Conservation (phyloP, 202 grass and related monocot species). For the Schoenoplectus triqueter region DNA sequence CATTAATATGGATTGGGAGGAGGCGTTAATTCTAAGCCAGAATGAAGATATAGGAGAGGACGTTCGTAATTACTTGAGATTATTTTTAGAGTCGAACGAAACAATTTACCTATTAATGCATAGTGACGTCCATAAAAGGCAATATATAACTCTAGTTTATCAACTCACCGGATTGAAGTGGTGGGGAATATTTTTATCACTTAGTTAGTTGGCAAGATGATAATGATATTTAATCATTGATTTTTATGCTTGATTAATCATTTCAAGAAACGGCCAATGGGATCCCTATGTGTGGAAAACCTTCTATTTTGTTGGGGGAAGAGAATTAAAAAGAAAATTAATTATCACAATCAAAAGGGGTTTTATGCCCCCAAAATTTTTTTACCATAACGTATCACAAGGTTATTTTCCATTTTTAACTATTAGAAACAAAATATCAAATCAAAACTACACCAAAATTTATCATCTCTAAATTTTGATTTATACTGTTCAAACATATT, state of each 20-base stretch:
- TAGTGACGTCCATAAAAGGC: not conserved
- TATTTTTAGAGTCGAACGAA: not conserved
- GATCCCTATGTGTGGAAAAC: not conserved
- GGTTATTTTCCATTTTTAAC: too few relatives aligned
- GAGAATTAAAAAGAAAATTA: not conserved
- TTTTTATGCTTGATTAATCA: constrained; percentile 18
- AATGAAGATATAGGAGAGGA: not conserved
- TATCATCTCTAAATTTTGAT: too few relatives aligned
- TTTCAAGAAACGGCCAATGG: constrained; percentile 3
- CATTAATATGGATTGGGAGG: not conserved
- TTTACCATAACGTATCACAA: not conserved
- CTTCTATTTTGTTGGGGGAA: not conserved
- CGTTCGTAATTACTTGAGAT: not conserved
- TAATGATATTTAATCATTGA: constrained; percentile 22
- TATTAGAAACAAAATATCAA: too few relatives aligned
- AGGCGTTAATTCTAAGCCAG: not conserved
- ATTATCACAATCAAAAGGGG: not conserved
- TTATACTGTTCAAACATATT: too few relatives aligned
- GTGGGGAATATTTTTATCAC: constrained; percentile 28
- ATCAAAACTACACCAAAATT: too few relatives aligned
- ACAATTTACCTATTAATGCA: constrained; percentile 1
- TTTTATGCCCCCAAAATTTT: not conserved
- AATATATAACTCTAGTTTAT: constrained; percentile 20
- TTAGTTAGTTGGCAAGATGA: constrained; percentile 22
- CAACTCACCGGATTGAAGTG: constrained; percentile 19